phyloP scores from a whole-genome alignment of 2,329 filamentous ascomycete species.

The Rosellinia necatrix region DNA sequence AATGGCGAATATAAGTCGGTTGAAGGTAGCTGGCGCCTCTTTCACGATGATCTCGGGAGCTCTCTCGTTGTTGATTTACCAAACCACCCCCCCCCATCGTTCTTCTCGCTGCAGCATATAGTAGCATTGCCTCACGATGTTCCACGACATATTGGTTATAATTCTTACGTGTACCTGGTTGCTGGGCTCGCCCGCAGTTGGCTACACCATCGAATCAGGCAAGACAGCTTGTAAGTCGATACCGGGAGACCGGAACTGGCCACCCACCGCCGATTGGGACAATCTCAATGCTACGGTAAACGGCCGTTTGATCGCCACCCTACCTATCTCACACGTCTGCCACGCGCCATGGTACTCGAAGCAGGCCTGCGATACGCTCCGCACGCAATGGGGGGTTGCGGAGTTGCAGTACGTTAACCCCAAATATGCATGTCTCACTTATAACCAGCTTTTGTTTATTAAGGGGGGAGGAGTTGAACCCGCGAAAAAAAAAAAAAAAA shows the following conservation, averaged over 20 bases:
- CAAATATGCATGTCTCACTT: neutral
- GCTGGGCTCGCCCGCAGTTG: neutral
- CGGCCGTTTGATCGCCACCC: conserved; percentile 9
- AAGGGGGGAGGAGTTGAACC: too few species aligned
- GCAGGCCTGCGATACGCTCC: neutral
- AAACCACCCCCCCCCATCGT: too few species aligned
- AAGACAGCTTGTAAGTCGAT: conserved; percentile 4
- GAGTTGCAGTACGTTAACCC: neutral
- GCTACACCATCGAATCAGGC: conserved; percentile 1
- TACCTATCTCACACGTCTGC: conserved; percentile 10
- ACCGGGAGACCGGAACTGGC: conserved; percentile 8
- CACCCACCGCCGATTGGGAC: neutral
- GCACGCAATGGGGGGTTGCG: neutral
- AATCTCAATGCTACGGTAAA: conserved; percentile 7
- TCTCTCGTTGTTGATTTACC: neutral
- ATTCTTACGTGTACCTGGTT: conserved; percentile 4
- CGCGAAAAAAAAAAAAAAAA: neutral
- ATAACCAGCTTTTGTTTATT: too few species aligned
- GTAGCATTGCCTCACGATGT: neutral
- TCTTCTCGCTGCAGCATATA: too few species aligned
- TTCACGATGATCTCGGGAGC: neutral
- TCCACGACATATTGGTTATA: neutral
- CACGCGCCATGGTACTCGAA: conserved; percentile 6
- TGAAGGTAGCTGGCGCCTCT: neutral
- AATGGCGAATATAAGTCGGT: conserved; percentile 4